Percentiles rank a stretch among this genome's conserved stretches.
phyloP scores from a whole-genome alignment of 2,329 filamentous ascomycete species.

The Colletotrichum tropicale region DNA sequence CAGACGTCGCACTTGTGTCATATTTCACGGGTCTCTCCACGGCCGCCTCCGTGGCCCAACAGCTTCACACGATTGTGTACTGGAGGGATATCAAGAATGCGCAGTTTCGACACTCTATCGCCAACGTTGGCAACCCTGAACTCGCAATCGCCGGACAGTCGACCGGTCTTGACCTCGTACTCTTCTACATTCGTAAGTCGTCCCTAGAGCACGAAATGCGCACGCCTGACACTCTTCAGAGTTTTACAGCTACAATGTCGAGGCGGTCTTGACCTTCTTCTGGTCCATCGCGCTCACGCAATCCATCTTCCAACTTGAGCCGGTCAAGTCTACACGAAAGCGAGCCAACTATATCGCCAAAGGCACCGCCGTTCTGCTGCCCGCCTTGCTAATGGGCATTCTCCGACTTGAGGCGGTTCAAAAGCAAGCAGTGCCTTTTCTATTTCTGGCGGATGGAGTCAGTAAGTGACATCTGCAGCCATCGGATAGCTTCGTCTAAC shows the following conservation, averaged over 20 bases:
- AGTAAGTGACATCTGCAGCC: constrained; percentile 30
- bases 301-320: constrained; percentile 35
- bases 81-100: constrained; percentile 44
- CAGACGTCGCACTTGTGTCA: constrained; percentile 45
- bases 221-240: constrained; percentile 35
- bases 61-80: constrained; percentile 42
- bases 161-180: constrained; percentile 41
- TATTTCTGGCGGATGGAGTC: constrained; percentile 39
- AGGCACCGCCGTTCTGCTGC: constrained; percentile 36
- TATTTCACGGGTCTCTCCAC: constrained; percentile 39
- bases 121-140: constrained; percentile 40
- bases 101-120: constrained; percentile 39
- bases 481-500: neutral
- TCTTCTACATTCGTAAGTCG: constrained; percentile 53
- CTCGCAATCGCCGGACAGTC: constrained; percentile 46
- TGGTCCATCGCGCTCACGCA: constrained; percentile 45
- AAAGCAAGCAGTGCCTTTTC: constrained; percentile 29
- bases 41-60: constrained; percentile 44
- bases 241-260: constrained; percentile 55
- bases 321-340: constrained; percentile 28
- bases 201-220: neutral
- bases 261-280: constrained; percentile 48
- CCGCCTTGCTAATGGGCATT: constrained; percentile 36
- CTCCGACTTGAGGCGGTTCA: constrained; percentile 32
- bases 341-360: constrained; percentile 34